Base-by-base conservation (phyloP, 305 asterid genomes). In the Fraxinus sp. region DNA sequence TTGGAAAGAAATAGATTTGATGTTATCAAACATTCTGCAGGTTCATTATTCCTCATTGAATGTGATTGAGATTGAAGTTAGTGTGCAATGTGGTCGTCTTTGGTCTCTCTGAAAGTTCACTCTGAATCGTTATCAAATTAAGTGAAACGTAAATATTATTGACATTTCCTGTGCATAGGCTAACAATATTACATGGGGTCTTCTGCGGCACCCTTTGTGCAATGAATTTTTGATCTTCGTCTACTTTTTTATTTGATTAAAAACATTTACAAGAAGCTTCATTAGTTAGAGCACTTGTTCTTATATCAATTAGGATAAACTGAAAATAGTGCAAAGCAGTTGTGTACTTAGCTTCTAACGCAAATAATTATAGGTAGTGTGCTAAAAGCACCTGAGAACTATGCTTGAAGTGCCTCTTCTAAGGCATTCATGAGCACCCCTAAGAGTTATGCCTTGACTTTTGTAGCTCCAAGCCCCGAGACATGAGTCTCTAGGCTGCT, bases 41-140 rank as follows among this genome's bases (percentile, higher is more conserved):
- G 59, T 64, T 79, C 39, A 7, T 77, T 76, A 10, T 18, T 14
- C 44, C 72, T 30, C 75, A 11, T 70, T 70, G 39, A 8, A 30
- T 70, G 41, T 70, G 36, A 66, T 26, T 66, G 35, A 24, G 35
- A 66, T 66, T 66, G 75, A 30, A 70, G 18, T 11, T 64, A 64
- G 72, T 37, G 73, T 44, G 74, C 28, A 57, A 57, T 57, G 74
- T 86, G 77, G 79, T 74, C 35, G 39, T 78, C 74, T 66, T 46
- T 30, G 49, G 33, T 39, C 41, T 77, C 39, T 28, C 66, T 30
- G 77, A 78, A 30, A 74, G 35, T 80, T 55, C 76, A 30, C 68
- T 76, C 39, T 74, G 36, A 16, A 80, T 30, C 14, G 5, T 8
- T 37, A 11, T 24, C 81, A 57, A 66, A 74, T 37, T 41, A 66